Evolutionary conservation across 164 flowering plant species (phyloP).

Genomic region (Litsea cubeba): DNA sequence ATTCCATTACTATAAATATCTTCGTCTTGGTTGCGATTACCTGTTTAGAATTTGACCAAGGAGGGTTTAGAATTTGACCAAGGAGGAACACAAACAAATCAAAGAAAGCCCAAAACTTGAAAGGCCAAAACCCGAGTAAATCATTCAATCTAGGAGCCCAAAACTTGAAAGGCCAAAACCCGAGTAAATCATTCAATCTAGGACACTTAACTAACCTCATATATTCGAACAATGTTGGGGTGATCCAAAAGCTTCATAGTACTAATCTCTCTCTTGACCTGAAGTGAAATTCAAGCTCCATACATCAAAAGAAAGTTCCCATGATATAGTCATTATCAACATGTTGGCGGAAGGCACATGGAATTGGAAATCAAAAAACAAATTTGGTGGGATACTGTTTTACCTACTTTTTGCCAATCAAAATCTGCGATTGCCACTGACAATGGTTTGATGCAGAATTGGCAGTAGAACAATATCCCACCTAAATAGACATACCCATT

Average conservation of each 20-base stretch:
- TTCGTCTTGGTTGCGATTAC: conserved; percentile 70
- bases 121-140: background rate
- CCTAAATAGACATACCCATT: background rate
- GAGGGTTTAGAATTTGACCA: conserved; percentile 3
- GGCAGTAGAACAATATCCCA: background rate
- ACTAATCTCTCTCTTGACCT: conserved; percentile 66
- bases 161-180: background rate
- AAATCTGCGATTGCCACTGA: background rate
- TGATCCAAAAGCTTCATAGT: conserved; percentile 75
- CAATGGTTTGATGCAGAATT: background rate
- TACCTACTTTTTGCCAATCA: background rate
- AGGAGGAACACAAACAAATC: background rate
- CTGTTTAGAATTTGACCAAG: conserved; percentile 17
- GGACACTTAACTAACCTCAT: conserved; percentile 40
- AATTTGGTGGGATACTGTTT: background rate
- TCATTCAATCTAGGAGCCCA: background rate
- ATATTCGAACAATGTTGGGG: conserved; percentile 64
- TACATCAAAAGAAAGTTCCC: background rate
- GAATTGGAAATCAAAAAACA: no score
- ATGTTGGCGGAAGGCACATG: no score
- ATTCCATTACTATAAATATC: conserved; percentile 69
- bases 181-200: background rate
- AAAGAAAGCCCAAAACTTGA: background rate
- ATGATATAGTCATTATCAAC: no score
- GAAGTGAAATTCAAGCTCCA: conserved; percentile 19